phyloP scores from a whole-genome alignment of 129 eudicot genomes.

The Artemisia argyi region DNA sequence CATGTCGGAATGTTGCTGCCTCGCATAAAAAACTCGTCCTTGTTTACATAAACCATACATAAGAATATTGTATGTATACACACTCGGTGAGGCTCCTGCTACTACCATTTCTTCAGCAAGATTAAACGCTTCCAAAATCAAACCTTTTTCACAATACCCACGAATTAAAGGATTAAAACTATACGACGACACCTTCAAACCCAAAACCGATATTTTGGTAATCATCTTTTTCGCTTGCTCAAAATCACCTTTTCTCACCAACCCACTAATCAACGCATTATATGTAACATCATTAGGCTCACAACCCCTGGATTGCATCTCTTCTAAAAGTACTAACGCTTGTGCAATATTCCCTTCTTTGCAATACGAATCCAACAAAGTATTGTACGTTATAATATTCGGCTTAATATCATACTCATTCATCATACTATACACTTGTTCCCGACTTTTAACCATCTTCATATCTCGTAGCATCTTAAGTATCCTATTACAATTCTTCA shows the following conservation, averaged over 20 bases:
- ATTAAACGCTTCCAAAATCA: conserved; percentile 55
- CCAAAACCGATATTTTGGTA: conserved; percentile 37
- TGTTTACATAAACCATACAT: conserved; percentile 66
- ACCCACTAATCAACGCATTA: conserved; percentile 52
- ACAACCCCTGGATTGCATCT: conserved; percentile 54
- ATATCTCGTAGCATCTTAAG: conserved; percentile 58
- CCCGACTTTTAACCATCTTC: conserved; percentile 29
- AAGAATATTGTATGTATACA: conserved; percentile 50
- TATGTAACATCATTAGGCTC: conserved; percentile 48
- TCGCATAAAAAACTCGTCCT: conserved; percentile 47
- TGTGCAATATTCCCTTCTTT: conserved; percentile 49
- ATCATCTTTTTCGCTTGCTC: conserved; percentile 53
- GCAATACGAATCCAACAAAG: conserved; percentile 62
- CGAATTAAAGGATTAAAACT: conserved; percentile 61
- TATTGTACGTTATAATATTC: conserved; percentile 55
- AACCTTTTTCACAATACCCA: conserved; percentile 60
- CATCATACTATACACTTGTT: conserved; percentile 53
- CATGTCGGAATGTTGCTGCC: conserved; percentile 51
- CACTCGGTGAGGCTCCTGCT: conserved; percentile 47
- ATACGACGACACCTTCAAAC: conserved; percentile 56
- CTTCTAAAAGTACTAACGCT: conserved; percentile 40
- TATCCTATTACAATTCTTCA: conserved; percentile 63
- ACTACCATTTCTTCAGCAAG: conserved; percentile 60
- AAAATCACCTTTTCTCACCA: conserved; percentile 45
- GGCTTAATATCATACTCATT: conserved; percentile 42